Evolutionary conservation across 768 basidiomycete genomes (phyloP).

Genomic region (Boletus sp.): DNA sequence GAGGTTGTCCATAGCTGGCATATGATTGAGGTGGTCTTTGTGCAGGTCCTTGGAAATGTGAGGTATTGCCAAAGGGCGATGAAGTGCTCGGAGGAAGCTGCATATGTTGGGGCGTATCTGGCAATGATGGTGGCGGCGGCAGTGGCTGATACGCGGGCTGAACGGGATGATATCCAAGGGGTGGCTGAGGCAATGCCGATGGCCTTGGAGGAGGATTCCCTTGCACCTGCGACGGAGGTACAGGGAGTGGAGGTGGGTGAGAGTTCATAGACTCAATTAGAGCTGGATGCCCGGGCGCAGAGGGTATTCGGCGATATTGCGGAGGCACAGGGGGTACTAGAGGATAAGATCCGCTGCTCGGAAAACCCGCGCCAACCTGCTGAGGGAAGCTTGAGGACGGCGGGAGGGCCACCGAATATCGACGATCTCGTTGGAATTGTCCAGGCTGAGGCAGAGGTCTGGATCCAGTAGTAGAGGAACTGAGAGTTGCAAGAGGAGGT

Average conservation of each 20-base stretch:
- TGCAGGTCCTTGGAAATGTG: slow-evolving; percentile 40
- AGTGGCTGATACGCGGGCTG: slow-evolving; percentile 37
- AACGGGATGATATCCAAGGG: slow-evolving; percentile 41
- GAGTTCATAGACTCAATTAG: slow-evolving; percentile 22
- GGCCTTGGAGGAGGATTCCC: slow-evolving; percentile 37
- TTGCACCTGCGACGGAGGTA: slow-evolving; percentile 27
- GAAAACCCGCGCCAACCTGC: slow-evolving; percentile 18
- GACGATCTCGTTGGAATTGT: slow-evolving; percentile 30
- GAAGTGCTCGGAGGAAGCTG: slow-evolving; percentile 27
- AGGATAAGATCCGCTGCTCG: slow-evolving; percentile 18
- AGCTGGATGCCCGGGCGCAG: slow-evolving; percentile 25
- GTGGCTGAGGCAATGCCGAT: slow-evolving; percentile 52
- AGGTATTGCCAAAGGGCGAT: slow-evolving; percentile 22
- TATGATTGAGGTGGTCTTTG: slow-evolving; percentile 40
- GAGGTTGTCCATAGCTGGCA: slow-evolving; percentile 31
- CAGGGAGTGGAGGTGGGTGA: slow-evolving; percentile 25
- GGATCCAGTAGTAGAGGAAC: slow-evolving; percentile 18
- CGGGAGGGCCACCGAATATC: slow-evolving; percentile 27
- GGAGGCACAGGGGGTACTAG: slow-evolving; percentile 25
- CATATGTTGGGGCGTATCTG: slow-evolving; percentile 28
- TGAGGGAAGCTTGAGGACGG: slow-evolving; percentile 35
- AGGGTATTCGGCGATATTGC: slow-evolving; percentile 34
- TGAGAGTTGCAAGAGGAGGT: background rate
- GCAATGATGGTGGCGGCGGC: slow-evolving; percentile 32
- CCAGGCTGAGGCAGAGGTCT: slow-evolving; percentile 34